A percentile compares a stretch with the other conserved stretches of the same genome.
phyloP scores from a whole-genome alignment of 1,284 basidiomycete genomes.

The Ceratobasidium papillatum region DNA sequence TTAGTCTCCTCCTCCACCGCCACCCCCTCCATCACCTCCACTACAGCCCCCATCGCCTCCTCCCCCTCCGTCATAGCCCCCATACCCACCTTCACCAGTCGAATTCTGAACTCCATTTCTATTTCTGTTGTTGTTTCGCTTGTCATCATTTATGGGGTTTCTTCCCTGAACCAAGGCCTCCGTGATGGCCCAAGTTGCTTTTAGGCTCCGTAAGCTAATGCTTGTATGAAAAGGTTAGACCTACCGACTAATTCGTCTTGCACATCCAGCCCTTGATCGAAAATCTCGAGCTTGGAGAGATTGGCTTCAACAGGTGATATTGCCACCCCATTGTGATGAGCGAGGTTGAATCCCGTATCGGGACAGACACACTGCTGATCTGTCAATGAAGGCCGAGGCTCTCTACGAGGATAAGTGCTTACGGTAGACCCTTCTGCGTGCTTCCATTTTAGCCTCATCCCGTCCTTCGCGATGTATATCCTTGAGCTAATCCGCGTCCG shows the following conservation, averaged over 20 bases:
- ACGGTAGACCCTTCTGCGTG: not conserved
- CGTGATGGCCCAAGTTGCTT: slow-evolving; percentile 22
- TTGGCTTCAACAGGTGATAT: slow-evolving; percentile 1
- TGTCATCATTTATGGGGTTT: not conserved
- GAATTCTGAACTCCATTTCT: not conserved
- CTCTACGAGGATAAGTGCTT: not conserved
- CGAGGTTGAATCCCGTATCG: slow-evolving; percentile 15
- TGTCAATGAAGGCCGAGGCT: not conserved
- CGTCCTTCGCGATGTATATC: not conserved
- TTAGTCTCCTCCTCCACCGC: not conserved
- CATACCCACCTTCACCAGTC: not conserved
- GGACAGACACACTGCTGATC: slow-evolving; percentile 10
- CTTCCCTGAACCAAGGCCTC: not conserved
- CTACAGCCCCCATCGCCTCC: not conserved
- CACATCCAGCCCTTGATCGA: slow-evolving; percentile 14
- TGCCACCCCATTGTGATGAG: slow-evolving; percentile 3
- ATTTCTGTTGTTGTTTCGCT: not conserved
- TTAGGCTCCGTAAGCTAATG: not conserved
- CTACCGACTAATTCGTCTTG: slow-evolving; percentile 13
- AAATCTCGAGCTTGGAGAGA: slow-evolving; percentile 2
- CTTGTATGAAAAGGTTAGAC: not conserved
- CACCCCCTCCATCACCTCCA: not conserved
- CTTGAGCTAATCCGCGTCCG: slow-evolving; percentile 1
- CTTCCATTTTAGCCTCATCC: slow-evolving; percentile 23
- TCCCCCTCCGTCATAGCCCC: not conserved